These are phyloP conservation scores for Blastocystis sp. DNA, from an alignment of 352 stramenopile genomes.

Conservation along the genomic window DNA sequence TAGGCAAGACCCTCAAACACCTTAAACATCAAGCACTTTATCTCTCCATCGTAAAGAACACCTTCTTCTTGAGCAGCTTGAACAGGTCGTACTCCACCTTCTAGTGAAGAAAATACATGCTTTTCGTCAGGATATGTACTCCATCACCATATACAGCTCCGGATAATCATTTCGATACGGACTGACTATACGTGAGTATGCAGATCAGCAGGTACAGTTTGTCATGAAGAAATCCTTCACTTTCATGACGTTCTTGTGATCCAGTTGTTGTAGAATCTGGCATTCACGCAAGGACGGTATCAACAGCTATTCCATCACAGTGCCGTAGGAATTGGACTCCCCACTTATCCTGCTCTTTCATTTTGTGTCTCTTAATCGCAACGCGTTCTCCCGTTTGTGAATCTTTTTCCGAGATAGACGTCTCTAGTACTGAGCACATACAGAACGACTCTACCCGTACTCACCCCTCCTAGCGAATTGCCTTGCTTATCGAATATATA, in stretches of 20 bases:
- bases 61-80: slow-evolving; percentile 28
- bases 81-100: slow-evolving; percentile 54
- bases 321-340: neutral
- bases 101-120: neutral
- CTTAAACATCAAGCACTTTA: slow-evolving; percentile 63
- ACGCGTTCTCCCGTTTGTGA: slow-evolving; percentile 39
- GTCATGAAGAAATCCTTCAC: slow-evolving; percentile 63
- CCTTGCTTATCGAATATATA: neutral
- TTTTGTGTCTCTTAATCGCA: slow-evolving; percentile 62
- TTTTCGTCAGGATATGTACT: slow-evolving; percentile 51
- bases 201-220: neutral
- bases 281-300: slow-evolving; percentile 42
- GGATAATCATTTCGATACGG: slow-evolving; percentile 41
- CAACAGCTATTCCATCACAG: slow-evolving; percentile 26
- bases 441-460: neutral
- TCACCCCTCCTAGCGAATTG: neutral
- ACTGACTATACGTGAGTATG: neutral
- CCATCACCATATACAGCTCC: slow-evolving; percentile 67
- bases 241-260: slow-evolving; percentile 50
- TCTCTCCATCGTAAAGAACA: slow-evolving; percentile 54
- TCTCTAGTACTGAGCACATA: neutral
- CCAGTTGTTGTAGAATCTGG: slow-evolving; percentile 47
- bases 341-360: slow-evolving; percentile 39
- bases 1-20: slow-evolving; percentile 42
- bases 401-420: slow-evolving; percentile 23